phyloP scores from a whole-genome alignment of 345 rosid species.

The Rhodamnia argentea region DNA sequence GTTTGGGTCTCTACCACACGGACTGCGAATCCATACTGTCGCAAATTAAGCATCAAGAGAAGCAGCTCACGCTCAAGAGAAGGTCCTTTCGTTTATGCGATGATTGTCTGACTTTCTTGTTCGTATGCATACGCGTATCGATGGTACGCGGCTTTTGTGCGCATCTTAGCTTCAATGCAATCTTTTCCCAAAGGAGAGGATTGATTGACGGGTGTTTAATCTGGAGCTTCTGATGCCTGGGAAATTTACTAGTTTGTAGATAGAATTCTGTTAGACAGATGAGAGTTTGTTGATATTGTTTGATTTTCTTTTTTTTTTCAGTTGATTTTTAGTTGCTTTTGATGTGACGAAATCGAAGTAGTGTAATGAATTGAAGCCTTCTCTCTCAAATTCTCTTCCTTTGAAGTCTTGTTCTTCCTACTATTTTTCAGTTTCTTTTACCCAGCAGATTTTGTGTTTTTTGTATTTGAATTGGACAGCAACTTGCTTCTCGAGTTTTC shows the following conservation, averaged over 20 bases:
- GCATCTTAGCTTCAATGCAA: background rate
- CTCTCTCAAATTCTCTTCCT: background rate
- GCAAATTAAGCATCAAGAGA: constrained; percentile 36
- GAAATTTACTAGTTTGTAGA: background rate
- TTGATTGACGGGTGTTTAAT: background rate
- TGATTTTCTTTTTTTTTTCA: background rate
- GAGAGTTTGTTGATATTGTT: background rate
- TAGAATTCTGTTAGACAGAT: background rate
- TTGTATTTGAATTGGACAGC: background rate
- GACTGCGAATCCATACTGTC: constrained; percentile 32
- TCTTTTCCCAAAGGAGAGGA: background rate
- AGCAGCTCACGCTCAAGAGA: constrained; percentile 42
- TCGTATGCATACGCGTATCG: background rate
- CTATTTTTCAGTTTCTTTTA: background rate
- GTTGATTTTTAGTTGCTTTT: background rate
- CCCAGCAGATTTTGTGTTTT: background rate
- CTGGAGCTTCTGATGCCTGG: background rate
- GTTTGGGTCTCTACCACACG: constrained; percentile 1
- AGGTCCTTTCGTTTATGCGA: constrained; percentile 20
- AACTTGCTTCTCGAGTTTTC: background rate
- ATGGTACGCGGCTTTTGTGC: background rate
- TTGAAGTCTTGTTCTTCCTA: background rate
- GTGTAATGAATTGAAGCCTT: background rate
- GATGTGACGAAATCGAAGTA: background rate
- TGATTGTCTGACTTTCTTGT: background rate